phyloP scores from a whole-genome alignment of 2,329 filamentous ascomycete species.

The Neocucurbitaria cava region DNA sequence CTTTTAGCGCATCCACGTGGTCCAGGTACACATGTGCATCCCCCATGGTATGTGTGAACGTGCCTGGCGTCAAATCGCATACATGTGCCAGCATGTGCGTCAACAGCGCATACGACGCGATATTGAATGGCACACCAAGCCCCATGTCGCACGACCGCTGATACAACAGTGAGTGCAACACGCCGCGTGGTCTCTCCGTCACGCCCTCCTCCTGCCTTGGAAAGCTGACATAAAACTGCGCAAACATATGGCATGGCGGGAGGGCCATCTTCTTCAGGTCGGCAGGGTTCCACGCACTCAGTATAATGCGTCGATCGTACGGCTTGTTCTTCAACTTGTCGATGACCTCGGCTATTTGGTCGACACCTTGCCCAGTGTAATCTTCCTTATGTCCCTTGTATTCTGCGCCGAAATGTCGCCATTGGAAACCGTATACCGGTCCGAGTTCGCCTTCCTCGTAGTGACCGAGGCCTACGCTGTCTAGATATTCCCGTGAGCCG shows the following conservation, averaged over 20 bases:
- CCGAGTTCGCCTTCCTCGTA: slow-evolving; percentile 89
- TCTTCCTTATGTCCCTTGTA: slow-evolving; percentile 74
- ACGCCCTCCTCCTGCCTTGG: slow-evolving; percentile 52
- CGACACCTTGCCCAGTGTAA: slow-evolving; percentile 87
- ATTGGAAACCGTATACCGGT: slow-evolving; percentile 98
- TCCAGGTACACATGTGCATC: slow-evolving; percentile 97
- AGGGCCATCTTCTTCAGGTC: slow-evolving; percentile 89
- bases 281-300: slow-evolving; percentile 91
- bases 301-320: slow-evolving; percentile 87
- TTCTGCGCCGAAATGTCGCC: slow-evolving; percentile 95
- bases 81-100: slow-evolving; percentile 95
- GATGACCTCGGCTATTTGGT: slow-evolving; percentile 91
- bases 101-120: slow-evolving; percentile 89
- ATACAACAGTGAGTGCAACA: slow-evolving; percentile 87
- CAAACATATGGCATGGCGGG: slow-evolving; percentile 97
- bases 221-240: slow-evolving; percentile 91
- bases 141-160: slow-evolving; percentile 97
- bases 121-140: slow-evolving; percentile 96
- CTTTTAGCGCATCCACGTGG: slow-evolving; percentile 84
- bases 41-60: slow-evolving; percentile 93
- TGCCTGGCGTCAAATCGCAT: slow-evolving; percentile 83
- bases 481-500: slow-evolving; percentile 87
- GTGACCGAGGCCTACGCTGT: slow-evolving; percentile 80
- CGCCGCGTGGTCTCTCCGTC: slow-evolving; percentile 61
- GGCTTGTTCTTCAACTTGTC: slow-evolving; percentile 83